Percentiles rank a stretch among this genome's conserved stretches.
Conservation (phyloP, 2,329 filamentous ascomycete species). For the Pseudofabraea citricarpa region DNA sequence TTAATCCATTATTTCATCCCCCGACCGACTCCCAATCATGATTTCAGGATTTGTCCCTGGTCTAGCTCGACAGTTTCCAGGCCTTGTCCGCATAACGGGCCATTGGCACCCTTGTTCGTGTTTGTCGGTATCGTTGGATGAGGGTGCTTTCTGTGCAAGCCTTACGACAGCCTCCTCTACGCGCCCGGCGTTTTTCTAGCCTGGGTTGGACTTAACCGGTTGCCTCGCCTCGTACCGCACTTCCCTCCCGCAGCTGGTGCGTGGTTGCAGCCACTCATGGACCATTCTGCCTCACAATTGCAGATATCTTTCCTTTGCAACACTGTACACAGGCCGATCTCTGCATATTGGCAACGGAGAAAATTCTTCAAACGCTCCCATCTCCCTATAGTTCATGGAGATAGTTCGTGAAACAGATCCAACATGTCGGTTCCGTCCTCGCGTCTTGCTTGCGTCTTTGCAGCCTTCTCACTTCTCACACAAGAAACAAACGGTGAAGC, state of each 20-base stretch:
- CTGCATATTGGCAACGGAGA: neutral
- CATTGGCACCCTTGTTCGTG: slow-evolving; percentile 19
- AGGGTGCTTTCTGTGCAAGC: slow-evolving; percentile 13
- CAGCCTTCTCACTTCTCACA: too few relatives aligned
- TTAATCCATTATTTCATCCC: slow-evolving; percentile 10
- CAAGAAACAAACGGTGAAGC: too few relatives aligned
- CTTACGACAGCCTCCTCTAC: slow-evolving; percentile 28
- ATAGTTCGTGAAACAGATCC: too few relatives aligned
- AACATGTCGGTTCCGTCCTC: too few relatives aligned
- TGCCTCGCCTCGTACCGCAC: slow-evolving; percentile 25
- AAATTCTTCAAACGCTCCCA: too few relatives aligned
- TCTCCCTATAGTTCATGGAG: too few relatives aligned
- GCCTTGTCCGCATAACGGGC: slow-evolving; percentile 17
- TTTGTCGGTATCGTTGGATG: slow-evolving; percentile 14
- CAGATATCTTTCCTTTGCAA: slow-evolving; percentile 1
- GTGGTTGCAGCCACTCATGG: slow-evolving; percentile 19
- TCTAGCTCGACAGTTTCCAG: slow-evolving; percentile 11
- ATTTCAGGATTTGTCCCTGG: slow-evolving; percentile 4
- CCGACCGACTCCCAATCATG: slow-evolving; percentile 13
- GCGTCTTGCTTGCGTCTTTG: too few relatives aligned
- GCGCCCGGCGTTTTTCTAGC: slow-evolving; percentile 26
- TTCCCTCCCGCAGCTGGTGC: slow-evolving; percentile 18
- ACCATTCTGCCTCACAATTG: slow-evolving; percentile 12
- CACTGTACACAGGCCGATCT: too few relatives aligned
- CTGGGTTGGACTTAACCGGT: slow-evolving; percentile 17